Evolutionary conservation across 768 basidiomycete genomes (phyloP), one percentile per base, ranked within the genome.

Genomic region (Podaxis carcinomalis): DNA sequence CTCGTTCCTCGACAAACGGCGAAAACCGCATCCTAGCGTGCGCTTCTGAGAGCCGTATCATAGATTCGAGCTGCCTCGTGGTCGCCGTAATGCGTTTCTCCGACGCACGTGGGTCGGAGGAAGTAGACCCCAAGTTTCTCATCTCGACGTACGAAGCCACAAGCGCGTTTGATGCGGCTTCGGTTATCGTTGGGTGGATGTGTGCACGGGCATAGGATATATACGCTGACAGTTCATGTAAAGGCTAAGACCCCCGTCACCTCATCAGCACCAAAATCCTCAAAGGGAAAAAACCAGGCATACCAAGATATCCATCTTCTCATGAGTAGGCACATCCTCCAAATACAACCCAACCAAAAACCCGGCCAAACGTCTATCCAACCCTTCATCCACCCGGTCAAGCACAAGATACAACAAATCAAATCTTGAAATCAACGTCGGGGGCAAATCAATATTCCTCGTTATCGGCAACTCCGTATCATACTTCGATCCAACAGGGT

Each of bases 81-180:
- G 97, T 98, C 0, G 97, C 97, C 0, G 97, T 99, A 73, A 99
- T 99, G 11, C 96, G 87, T 70, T 92, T 92, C 73, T 98, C 96
- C 62, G 83, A 85, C 1, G 85, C 83, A 16, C 93, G 87, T 1
- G 93, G 88, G 70, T 98, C 96, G 57, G 89, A 80, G 1, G 56
- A 57, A 7, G 42, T 44, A 2, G 42, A 46, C 21, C 96, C 96
- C 68, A 92, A 87, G 68, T 90, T 90, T 54, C 97, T 90, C 82
- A 99, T 91, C 64, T 92, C 90, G 60, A 97, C 95, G 74, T 99
- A 99, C 35, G 90, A 87, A 4, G 80, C 74, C 19, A 98, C 92
- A 57, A 98, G 90, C 64, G 93, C 92, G 19, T 85, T 74, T 0
- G 88, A 85, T 0, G 97, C 97, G 35, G 83, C 88, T 66, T 94